Conservation (phyloP, 352 stramenopile genomes). For the Phytophthora crassamura region DNA sequence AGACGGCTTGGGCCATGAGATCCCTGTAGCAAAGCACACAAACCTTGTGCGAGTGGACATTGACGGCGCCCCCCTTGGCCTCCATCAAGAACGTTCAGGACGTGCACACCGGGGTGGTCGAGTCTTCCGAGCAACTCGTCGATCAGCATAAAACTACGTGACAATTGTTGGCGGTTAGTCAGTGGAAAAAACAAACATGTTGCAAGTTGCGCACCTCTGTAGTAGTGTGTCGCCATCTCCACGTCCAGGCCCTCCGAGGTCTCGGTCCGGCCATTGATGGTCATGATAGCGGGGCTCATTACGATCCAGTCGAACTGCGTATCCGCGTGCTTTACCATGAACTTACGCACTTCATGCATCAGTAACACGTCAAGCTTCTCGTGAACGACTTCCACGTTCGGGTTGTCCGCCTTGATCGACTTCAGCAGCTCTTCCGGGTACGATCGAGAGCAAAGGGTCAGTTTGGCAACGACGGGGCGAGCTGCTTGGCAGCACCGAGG, state of each 20-base stretch:
- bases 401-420: conserved; percentile 17
- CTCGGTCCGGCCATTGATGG: conserved; percentile 19
- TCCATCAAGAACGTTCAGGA: conserved; percentile 25
- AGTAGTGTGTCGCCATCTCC: conserved; percentile 37
- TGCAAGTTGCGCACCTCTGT: conserved; percentile 11
- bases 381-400: conserved; percentile 22
- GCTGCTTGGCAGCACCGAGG: conserved; percentile 20
- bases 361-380: conserved; percentile 25
- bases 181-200: background rate
- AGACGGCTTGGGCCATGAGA: conserved; percentile 32
- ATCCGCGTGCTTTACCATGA: conserved; percentile 15
- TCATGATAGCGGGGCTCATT: conserved; percentile 30
- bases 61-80: conserved; percentile 16
- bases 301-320: conserved; percentile 36
- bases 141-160: conserved; percentile 30
- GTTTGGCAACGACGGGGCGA: conserved; percentile 32
- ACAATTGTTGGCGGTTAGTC: no score
- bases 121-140: conserved; percentile 26
- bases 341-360: conserved; percentile 23
- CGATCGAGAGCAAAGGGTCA: conserved; percentile 26
- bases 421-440: conserved; percentile 11
- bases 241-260: conserved; percentile 30
- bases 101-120: conserved; percentile 27
- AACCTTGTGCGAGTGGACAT: background rate
- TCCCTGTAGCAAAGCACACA: conserved; percentile 12